Conservation (phyloP, 352 stramenopile species). For the Pythium scleroteichum region DNA sequence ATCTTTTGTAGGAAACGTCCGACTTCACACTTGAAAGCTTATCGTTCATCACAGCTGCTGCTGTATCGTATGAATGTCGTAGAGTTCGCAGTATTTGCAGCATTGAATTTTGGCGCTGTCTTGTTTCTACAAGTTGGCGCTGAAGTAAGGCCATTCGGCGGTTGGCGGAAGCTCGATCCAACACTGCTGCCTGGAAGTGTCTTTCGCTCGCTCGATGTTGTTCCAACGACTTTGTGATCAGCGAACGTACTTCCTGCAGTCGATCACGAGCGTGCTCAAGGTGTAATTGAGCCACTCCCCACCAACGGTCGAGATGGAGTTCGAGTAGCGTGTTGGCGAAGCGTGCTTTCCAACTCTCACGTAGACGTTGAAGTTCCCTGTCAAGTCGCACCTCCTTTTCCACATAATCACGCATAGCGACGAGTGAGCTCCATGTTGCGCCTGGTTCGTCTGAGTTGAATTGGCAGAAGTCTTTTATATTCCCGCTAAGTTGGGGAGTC, state of each 20-base stretch:
- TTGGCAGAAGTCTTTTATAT: slow-evolving; percentile 26
- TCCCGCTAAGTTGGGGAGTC: no score
- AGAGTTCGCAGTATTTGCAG: slow-evolving; percentile 27
- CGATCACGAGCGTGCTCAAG: slow-evolving; percentile 12
- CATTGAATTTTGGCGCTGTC: slow-evolving; percentile 24
- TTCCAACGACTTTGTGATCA: slow-evolving; percentile 23
- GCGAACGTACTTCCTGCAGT: slow-evolving; percentile 1
- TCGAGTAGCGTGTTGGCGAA: slow-evolving; percentile 29
- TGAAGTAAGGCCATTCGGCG: slow-evolving; percentile 23
- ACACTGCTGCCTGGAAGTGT: slow-evolving; percentile 18
- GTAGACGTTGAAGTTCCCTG: slow-evolving; percentile 9
- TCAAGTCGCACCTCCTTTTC: slow-evolving; percentile 8
- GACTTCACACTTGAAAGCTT: slow-evolving; percentile 40
- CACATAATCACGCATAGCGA: slow-evolving; percentile 6
- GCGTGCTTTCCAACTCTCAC: slow-evolving; percentile 24
- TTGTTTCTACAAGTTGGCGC: slow-evolving; percentile 21
- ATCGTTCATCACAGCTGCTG: slow-evolving; percentile 19
- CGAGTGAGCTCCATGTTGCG: slow-evolving; percentile 19
- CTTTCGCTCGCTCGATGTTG: slow-evolving; percentile 8
- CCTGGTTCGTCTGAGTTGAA: neutral
- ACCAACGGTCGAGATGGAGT: slow-evolving; percentile 19
- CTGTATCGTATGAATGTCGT: slow-evolving; percentile 32
- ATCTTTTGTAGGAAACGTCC: slow-evolving; percentile 39
- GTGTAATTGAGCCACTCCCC: slow-evolving; percentile 2
- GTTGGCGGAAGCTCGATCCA: slow-evolving; percentile 26